These are phyloP conservation scores for Parafenestella ontariensis DNA, from an alignment of 2,329 filamentous ascomycete genomes.

Conservation along the genomic window DNA sequence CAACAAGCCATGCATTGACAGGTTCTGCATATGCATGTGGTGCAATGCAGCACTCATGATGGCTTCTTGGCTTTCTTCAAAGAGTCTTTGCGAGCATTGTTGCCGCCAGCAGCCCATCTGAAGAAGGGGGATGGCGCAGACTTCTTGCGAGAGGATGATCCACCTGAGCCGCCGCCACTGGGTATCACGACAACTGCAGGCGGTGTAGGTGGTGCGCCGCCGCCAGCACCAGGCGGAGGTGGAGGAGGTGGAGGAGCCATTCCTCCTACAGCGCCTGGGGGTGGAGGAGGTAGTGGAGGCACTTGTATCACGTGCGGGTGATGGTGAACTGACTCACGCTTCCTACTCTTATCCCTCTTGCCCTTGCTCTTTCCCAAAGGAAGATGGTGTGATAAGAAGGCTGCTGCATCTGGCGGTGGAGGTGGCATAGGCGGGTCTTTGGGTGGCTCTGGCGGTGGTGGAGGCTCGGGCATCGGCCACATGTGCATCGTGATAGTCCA, in stretches of 20 bases:
- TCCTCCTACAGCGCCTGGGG: background rate
- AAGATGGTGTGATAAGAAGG: slow-evolving; percentile 18
- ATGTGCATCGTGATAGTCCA: slow-evolving; percentile 59
- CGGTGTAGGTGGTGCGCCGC: background rate
- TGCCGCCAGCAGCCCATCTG: slow-evolving; percentile 25
- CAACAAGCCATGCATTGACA: background rate
- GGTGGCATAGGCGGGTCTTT: slow-evolving; percentile 17
- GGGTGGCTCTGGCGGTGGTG: slow-evolving; percentile 19
- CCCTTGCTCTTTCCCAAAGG: slow-evolving; percentile 17
- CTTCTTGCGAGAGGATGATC: slow-evolving; percentile 7
- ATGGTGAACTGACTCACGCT: slow-evolving; percentile 17
- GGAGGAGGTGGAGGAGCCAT: background rate
- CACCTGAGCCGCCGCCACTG: background rate
- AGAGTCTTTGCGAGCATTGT: background rate
- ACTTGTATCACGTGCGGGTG: slow-evolving; percentile 13
- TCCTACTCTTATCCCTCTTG: slow-evolving; percentile 20
- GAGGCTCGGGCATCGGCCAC: slow-evolving; percentile 54
- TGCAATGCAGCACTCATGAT: background rate
- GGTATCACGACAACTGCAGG: slow-evolving; percentile 3
- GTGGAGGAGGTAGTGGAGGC: slow-evolving; percentile 5
- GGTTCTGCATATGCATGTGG: background rate
- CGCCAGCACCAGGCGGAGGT: slow-evolving; percentile 6
- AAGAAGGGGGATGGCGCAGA: slow-evolving; percentile 15
- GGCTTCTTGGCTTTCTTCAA: slow-evolving; percentile 10
- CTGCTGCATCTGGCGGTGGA: slow-evolving; percentile 21